Percentiles rank a stretch among this genome's conserved stretches.
Evolutionary conservation across 768 basidiomycete genomes (phyloP).

Genomic region (Agrocybe praecox): DNA sequence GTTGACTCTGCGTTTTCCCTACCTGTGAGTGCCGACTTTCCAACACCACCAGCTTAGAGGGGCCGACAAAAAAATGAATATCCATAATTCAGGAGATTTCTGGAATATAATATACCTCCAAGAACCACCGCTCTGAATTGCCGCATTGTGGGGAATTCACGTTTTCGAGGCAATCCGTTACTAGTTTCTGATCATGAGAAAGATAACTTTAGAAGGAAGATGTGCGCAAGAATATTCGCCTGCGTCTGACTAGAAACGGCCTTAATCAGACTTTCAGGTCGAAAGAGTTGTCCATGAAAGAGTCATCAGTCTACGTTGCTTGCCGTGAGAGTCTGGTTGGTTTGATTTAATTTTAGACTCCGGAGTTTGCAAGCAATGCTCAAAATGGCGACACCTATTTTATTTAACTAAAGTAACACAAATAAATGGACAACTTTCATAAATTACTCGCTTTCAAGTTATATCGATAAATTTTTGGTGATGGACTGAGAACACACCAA

Average conservation of each 20-base stretch:
- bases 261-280: background rate
- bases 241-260: slow-evolving; percentile 3
- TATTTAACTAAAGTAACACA: background rate
- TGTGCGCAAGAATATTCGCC: background rate
- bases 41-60: slow-evolving; percentile 78
- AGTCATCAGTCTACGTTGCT: slow-evolving; percentile 21
- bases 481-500: too few species aligned
- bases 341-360: slow-evolving; percentile 3
- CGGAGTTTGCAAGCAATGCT: background rate
- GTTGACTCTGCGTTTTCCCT: slow-evolving; percentile 3
- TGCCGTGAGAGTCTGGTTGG: slow-evolving; percentile 26
- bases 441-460: too few species aligned
- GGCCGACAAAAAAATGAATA: slow-evolving; percentile 9
- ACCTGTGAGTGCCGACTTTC: slow-evolving; percentile 84
- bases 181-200: slow-evolving; percentile 3
- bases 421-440: too few species aligned
- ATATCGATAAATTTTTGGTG: too few species aligned
- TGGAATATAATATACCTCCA: slow-evolving; percentile 54
- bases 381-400: background rate
- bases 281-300: slow-evolving; percentile 3
- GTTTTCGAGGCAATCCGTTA: background rate
- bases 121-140: slow-evolving; percentile 80
- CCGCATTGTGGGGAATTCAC: slow-evolving; percentile 45
- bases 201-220: slow-evolving; percentile 2
- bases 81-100: background rate